Percentiles rank a stretch among this genome's conserved stretches.
phyloP scores from a whole-genome alignment of 805 yeast genomes.

The Nakazawaea ishiwadae region DNA sequence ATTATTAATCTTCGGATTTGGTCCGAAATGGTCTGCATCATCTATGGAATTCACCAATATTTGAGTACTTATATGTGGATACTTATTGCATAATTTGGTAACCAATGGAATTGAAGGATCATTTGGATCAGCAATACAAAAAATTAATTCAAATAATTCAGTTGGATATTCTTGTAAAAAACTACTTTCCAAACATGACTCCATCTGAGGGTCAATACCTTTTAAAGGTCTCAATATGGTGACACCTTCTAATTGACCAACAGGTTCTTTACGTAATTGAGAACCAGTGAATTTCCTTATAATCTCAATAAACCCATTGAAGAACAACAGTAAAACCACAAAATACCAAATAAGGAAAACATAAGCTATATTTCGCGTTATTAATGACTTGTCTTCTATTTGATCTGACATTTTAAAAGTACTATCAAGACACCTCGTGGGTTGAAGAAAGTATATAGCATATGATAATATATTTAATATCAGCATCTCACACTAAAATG shows the following conservation, averaged over 20 bases:
- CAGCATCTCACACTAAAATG: no score
- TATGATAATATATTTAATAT: background rate
- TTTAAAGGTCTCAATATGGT: conserved; percentile 79
- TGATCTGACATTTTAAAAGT: no score
- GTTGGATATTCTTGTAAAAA: conserved; percentile 64
- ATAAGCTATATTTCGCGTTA: background rate
- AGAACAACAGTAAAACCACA: conserved; percentile 22
- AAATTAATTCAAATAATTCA: conserved; percentile 58
- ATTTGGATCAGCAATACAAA: conserved; percentile 60
- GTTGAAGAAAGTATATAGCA: background rate
- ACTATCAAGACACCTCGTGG: no score
- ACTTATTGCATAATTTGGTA: conserved; percentile 39
- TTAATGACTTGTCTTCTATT: no score
- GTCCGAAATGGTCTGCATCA: conserved; percentile 54
- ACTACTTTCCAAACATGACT: conserved; percentile 60
- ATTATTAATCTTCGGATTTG: conserved; percentile 87
- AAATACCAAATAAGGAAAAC: conserved; percentile 23
- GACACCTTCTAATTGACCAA: conserved; percentile 54
- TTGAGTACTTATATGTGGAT: conserved; percentile 54
- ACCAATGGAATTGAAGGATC: conserved; percentile 69
- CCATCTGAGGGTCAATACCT: conserved; percentile 77
- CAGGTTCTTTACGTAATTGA: no score
- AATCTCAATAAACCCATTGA: conserved; percentile 25
- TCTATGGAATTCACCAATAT: conserved; percentile 43
- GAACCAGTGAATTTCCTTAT: no score